A percentile compares a stretch with the other conserved stretches of the same genome.
phyloP scores from a whole-genome alignment of 2,329 filamentous ascomycete species.

The Aspergillus costaricaensis region DNA sequence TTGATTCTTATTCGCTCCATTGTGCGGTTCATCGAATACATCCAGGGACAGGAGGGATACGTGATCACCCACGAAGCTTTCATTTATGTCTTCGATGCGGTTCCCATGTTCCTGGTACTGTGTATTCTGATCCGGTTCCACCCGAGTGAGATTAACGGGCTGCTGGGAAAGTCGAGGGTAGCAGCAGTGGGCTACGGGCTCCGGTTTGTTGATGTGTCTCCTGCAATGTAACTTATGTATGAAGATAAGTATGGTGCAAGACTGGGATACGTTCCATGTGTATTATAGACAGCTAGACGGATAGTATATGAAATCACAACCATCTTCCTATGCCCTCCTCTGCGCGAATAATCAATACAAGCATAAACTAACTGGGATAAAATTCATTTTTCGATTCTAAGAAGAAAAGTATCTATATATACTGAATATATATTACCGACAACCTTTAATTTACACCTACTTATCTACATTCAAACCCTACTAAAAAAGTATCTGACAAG shows the following conservation, averaged over 20 bases:
- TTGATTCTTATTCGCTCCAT: slow-evolving; percentile 35
- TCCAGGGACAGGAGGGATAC: slow-evolving; percentile 27
- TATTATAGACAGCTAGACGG: neutral
- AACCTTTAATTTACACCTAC: too few relatives aligned
- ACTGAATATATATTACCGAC: too few relatives aligned
- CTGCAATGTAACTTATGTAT: neutral
- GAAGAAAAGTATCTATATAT: too few relatives aligned
- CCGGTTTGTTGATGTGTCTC: neutral
- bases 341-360: too few relatives aligned
- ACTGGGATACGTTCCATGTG: neutral
- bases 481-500: too few relatives aligned
- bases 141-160: slow-evolving; percentile 6
- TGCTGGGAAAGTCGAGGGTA: slow-evolving; percentile 3
- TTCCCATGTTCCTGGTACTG: slow-evolving; percentile 30
- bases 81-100: slow-evolving; percentile 34
- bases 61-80: slow-evolving; percentile 32
- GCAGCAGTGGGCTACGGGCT: slow-evolving; percentile 5
- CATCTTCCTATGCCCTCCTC: too few relatives aligned
- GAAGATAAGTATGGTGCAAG: neutral
- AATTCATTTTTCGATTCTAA: too few relatives aligned
- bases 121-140: neutral
- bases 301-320: neutral
- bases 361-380: too few relatives aligned
- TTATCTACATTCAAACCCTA: too few relatives aligned
- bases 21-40: slow-evolving; percentile 35